Percentiles rank a stretch among this genome's conserved stretches.
Conservation (phyloP, 176 grass and related monocot species). For the Ensete glaucum region DNA sequence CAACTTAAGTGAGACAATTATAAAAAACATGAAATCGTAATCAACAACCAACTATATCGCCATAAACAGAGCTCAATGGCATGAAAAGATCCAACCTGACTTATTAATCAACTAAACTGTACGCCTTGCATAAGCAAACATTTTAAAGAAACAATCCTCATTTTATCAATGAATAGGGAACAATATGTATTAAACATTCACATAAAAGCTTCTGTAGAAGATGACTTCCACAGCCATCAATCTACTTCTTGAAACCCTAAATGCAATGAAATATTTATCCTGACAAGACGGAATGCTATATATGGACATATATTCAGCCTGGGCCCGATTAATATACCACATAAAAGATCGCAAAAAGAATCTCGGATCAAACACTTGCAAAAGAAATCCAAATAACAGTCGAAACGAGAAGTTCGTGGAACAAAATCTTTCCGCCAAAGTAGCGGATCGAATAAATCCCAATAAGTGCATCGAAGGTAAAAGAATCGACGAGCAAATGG, state of each 20-base stretch:
- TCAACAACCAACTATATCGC: too few relatives aligned
- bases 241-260: not conserved
- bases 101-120: not conserved
- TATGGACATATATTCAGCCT: too few relatives aligned
- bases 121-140: not conserved
- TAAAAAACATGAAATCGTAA: too few relatives aligned
- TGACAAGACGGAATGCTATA: not conserved
- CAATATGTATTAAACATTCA: not conserved
- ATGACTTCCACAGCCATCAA: not conserved
- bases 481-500: not conserved
- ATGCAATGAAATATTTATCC: not conserved
- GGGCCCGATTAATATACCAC: too few relatives aligned
- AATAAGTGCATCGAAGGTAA: not conserved
- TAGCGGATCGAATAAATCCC: not conserved
- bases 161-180: not conserved
- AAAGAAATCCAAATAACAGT: too few relatives aligned
- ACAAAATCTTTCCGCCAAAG: too few relatives aligned
- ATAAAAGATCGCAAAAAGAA: too few relatives aligned
- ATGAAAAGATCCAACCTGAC: not conserved
- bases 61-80: not conserved
- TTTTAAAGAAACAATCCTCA: not conserved
- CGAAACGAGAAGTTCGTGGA: too few relatives aligned
- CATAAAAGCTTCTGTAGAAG: not conserved
- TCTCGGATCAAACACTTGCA: too few relatives aligned
- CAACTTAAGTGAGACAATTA: too few relatives aligned